Evolutionary conservation across 805 yeast genomes (phyloP).

Genomic region (Yamadazyma sp.): DNA sequence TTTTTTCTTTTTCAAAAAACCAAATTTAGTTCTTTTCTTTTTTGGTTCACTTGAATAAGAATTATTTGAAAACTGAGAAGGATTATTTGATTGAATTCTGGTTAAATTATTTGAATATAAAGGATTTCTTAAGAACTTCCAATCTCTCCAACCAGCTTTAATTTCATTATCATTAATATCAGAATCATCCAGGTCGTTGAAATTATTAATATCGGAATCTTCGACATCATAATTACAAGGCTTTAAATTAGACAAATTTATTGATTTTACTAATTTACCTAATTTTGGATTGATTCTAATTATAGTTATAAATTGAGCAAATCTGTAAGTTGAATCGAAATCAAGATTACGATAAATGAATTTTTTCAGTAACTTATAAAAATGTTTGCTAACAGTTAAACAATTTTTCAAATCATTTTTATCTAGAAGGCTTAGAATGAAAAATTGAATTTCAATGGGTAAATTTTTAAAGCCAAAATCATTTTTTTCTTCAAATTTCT

Average conservation of each 20-base stretch:
- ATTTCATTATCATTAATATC: constrained; percentile 25
- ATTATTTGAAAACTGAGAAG: background rate
- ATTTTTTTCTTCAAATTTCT: background rate
- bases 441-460: constrained; percentile 43
- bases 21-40: constrained; percentile 7
- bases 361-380: constrained; percentile 51
- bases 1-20: constrained; percentile 9
- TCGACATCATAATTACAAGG: constrained; percentile 28
- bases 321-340: constrained; percentile 70
- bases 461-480: constrained; percentile 25
- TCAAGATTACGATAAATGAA: constrained; percentile 52
- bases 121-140: constrained; percentile 78
- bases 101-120: constrained; percentile 39
- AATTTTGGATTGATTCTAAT: constrained; percentile 54
- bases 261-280: constrained; percentile 51
- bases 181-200: constrained; percentile 2
- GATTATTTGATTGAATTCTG: constrained; percentile 15
- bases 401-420: constrained; percentile 35
- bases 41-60: background rate
- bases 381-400: constrained; percentile 49
- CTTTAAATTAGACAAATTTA: constrained; percentile 55
- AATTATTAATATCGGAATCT: constrained; percentile 1
- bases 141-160: constrained; percentile 87
- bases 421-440: constrained; percentile 34
- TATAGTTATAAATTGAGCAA: constrained; percentile 75